Base-by-base conservation (phyloP, 257 asterid genomes). In the Solanum clarkiae region DNA sequence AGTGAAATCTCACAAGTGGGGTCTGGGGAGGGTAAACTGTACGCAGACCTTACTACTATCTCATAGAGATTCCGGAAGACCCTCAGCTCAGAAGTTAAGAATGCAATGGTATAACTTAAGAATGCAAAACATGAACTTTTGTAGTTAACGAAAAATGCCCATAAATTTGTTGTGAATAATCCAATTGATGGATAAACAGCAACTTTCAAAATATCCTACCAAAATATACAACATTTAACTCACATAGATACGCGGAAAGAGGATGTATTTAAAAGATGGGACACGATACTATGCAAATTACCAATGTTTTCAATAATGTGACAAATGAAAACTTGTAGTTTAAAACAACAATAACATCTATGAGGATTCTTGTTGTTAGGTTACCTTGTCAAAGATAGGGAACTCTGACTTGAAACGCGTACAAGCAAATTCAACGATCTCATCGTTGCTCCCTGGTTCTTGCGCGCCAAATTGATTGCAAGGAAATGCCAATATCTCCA, bases 401-500 rank as follows among this genome's bases (percentile, higher is more conserved):
- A 93, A 95, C 20, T 92, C 91, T 1, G 98, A 91, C 90, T 94
- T 91, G 89, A 94, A 94, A 74, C 92, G 91, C 22, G 93, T 89
- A 91, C 98, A 95, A 32, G 93, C 97, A 74, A 94, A 95, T 68
- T 94, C 96, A 26, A 90, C 70, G 42, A 95, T 94, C 80, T 94
- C 91, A 66, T 90, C 92, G 79, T 88, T 93, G 88, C 87, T 93
- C 87, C 96, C 98, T 16, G 99, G 98, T 85, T 94, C 99, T 89
- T 95, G 95, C 56, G 90, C 92, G 0, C 97, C 98, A 87, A 95
- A 95, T 90, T 95, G 98, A 88, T 95, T 95, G 92, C 99, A 94
- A 4, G 98, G 97, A 83, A 95, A 95, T 62, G 98, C 99, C 40
- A 94, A 90, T 71, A 95, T 88, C 90, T 92, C 98, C 66, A 95